Conservation (phyloP, 192 early-diverging fungal species). For the Powellomyces hirtus region DNA sequence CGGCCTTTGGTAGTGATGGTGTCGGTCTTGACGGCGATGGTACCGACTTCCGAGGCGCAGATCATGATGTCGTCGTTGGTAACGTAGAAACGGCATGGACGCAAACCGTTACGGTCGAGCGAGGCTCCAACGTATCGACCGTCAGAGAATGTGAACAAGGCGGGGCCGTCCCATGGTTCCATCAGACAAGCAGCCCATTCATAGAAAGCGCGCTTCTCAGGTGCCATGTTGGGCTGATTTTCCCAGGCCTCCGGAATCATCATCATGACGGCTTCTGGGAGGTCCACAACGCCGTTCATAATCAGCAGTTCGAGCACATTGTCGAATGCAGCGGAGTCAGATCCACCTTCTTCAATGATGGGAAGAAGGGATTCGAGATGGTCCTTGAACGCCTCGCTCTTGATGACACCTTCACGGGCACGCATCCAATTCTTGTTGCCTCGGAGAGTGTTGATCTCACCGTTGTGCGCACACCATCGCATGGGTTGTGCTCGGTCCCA, state of each 20-base stretch:
- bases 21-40: constrained; percentile 77
- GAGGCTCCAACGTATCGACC: constrained; percentile 97
- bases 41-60: constrained; percentile 96
- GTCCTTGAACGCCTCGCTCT: constrained; percentile 73
- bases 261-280: constrained; percentile 97
- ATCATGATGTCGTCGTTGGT: constrained; percentile 93
- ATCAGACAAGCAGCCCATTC: constrained; percentile 96
- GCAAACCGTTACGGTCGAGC: constrained; percentile 96
- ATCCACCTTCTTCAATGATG: constrained; percentile 92
- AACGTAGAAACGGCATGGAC: constrained; percentile 97
- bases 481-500: constrained; percentile 99
- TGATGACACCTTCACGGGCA: constrained; percentile 92
- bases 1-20: constrained; percentile 85
- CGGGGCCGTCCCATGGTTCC: constrained; percentile 99
- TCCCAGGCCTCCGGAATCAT: constrained; percentile 99
- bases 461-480: constrained; percentile 98
- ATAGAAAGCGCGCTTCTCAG: constrained; percentile 90
- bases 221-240: constrained; percentile 79
- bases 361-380: constrained; percentile 84
- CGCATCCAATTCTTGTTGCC: constrained; percentile 99
- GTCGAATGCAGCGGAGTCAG: constrained; percentile 95
- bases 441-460: constrained; percentile 98
- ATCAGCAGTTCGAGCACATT: constrained; percentile 95
- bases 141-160: constrained; percentile 95
- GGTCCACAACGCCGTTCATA: constrained; percentile 81